These are phyloP conservation scores for Rhododendron williamsianum DNA, from an alignment of 148 eudicot species.

Conservation along the genomic window DNA sequence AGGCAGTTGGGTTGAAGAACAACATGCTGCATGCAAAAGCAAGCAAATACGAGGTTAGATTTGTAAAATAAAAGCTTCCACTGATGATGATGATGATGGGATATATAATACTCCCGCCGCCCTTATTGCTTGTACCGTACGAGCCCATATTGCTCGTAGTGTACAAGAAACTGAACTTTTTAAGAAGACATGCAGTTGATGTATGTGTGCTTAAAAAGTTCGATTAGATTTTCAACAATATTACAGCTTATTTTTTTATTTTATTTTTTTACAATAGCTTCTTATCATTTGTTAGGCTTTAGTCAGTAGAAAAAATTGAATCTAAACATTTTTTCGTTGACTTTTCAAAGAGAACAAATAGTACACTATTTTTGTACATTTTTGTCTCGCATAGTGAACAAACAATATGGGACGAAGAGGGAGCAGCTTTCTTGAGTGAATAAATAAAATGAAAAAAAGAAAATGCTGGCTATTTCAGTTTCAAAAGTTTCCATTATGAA, in stretches of 20 bases:
- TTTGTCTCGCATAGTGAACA: too few species aligned
- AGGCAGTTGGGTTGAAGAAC: conserved; percentile 30
- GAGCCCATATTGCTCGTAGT: background rate
- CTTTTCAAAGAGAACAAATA: too few species aligned
- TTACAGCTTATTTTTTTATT: too few species aligned
- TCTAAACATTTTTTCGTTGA: too few species aligned
- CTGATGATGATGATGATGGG: background rate
- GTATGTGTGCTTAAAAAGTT: too few species aligned
- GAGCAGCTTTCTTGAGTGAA: background rate
- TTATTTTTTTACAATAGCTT: too few species aligned
- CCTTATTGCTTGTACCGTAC: background rate
- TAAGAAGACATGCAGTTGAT: background rate
- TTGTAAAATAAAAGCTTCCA: background rate
- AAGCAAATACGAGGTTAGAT: background rate
- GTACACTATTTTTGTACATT: too few species aligned
- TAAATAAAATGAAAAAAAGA: background rate
- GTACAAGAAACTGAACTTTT: too few species aligned
- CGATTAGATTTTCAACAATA: too few species aligned
- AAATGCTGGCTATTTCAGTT: background rate
- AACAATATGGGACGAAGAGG: background rate
- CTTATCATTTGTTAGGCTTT: too few species aligned
- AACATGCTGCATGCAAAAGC: conserved; percentile 37
- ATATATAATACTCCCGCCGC: background rate
- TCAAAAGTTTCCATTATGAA: background rate
- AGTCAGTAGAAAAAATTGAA: too few species aligned